phyloP scores from a whole-genome alignment of 805 yeast species.

The Candida pseudoglaebosa region DNA sequence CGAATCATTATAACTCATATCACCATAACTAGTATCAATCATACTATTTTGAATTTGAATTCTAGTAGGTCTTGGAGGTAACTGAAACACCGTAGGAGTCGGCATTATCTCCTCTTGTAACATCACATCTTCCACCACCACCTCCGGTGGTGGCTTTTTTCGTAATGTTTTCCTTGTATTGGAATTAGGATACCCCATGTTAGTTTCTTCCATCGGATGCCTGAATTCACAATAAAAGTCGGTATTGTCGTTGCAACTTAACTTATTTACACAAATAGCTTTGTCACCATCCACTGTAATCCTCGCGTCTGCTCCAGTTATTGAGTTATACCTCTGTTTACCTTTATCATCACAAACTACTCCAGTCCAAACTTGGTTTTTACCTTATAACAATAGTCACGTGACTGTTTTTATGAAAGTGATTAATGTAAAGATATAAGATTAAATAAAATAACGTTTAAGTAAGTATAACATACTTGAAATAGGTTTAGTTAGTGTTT shows the following conservation, averaged over 20 bases:
- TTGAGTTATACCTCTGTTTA: background rate
- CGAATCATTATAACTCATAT: conserved; percentile 7
- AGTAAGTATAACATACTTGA: too few relatives aligned
- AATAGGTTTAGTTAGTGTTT: too few relatives aligned
- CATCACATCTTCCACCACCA: background rate
- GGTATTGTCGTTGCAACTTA: background rate
- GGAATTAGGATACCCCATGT: background rate
- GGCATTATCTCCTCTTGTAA: background rate
- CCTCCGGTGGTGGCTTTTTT: conserved; percentile 25
- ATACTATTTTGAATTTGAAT: background rate
- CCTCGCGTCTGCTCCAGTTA: background rate
- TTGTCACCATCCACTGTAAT: background rate
- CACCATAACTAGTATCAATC: conserved; percentile 1
- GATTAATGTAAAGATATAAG: background rate
- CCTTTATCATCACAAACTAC: too few relatives aligned
- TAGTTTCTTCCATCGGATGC: background rate
- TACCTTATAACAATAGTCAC: too few relatives aligned
- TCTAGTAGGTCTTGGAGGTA: background rate
- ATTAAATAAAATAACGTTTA: too few relatives aligned
- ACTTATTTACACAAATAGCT: background rate
- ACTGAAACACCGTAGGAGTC: background rate
- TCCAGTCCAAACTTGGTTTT: too few relatives aligned
- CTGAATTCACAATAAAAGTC: too few relatives aligned
- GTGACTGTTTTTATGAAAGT: background rate
- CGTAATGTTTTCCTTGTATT: conserved; percentile 16